Percentiles rank a stretch among this genome's conserved stretches.
Conservation (phyloP, 1,139 yeast species). For the Lodderomyces parapsilosis region DNA sequence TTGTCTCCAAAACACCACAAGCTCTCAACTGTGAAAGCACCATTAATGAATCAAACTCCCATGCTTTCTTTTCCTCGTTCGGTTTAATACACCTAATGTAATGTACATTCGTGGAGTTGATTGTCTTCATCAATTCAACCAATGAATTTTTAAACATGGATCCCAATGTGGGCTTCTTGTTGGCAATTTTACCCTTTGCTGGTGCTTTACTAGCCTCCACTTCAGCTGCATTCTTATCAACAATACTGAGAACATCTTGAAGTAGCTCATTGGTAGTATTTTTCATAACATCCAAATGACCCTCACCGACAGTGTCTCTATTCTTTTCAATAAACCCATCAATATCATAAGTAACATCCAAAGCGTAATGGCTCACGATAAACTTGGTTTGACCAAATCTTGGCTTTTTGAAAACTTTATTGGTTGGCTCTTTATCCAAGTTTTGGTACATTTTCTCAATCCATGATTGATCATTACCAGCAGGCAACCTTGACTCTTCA, state of each 20-base stretch:
- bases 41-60: slow-evolving; percentile 96
- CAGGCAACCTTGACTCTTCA: slow-evolving; percentile 92
- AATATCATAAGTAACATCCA: slow-evolving; percentile 88
- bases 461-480: slow-evolving; percentile 94
- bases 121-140: slow-evolving; percentile 89
- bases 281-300: slow-evolving; percentile 82
- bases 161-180: slow-evolving; percentile 89
- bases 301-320: slow-evolving; percentile 96
- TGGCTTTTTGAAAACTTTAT: slow-evolving; percentile 85
- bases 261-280: slow-evolving; percentile 66
- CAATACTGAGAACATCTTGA: slow-evolving; percentile 58
- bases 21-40: slow-evolving; percentile 94
- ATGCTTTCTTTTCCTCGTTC: slow-evolving; percentile 87
- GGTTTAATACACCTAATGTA: slow-evolving; percentile 98
- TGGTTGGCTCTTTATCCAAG: slow-evolving; percentile 75
- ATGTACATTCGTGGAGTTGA: slow-evolving; percentile 91
- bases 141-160: slow-evolving; percentile 90
- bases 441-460: slow-evolving; percentile 86
- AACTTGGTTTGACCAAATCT: slow-evolving; percentile 92
- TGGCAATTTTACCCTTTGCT: slow-evolving; percentile 42
- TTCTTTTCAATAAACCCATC: slow-evolving; percentile 97
- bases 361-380: slow-evolving; percentile 89
- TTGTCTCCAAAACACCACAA: slow-evolving; percentile 97
- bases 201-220: slow-evolving; percentile 48
- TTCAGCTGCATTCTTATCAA: slow-evolving; percentile 61